A percentile compares a stretch with the other conserved stretches of the same genome.
Evolutionary conservation across 768 basidiomycete genomes (phyloP).

Genomic region (Agaricus blazei): DNA sequence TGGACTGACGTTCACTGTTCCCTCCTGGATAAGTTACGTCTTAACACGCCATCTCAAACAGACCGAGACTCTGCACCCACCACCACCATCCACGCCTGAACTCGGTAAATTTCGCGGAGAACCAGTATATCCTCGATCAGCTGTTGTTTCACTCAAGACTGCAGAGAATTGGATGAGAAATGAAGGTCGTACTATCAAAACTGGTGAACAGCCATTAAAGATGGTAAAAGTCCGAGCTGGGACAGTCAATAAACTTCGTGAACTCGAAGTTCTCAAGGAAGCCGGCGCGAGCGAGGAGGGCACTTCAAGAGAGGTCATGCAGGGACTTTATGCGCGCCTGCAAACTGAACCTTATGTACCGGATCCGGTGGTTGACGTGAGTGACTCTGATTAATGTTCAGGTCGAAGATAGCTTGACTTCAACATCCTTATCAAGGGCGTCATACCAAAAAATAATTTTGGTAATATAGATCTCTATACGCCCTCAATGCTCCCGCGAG

Average conservation of each 20-base stretch:
- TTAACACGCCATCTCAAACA: conserved; percentile 84
- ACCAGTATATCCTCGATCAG: conserved; percentile 81
- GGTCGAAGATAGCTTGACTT: neutral
- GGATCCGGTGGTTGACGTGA: conserved; percentile 77
- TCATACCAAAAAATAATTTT: conserved; percentile 91
- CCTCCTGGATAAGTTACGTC: conserved; percentile 37
- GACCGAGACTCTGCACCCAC: conserved; percentile 80
- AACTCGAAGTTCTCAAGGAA: conserved; percentile 45
- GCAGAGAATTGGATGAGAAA: conserved; percentile 93
- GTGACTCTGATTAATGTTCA: conserved; percentile 19
- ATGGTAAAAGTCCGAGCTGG: conserved; percentile 80
- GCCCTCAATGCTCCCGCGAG: conserved; percentile 88
- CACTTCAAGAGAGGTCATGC: conserved; percentile 50
- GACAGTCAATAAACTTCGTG: conserved; percentile 75
- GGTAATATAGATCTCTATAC: conserved; percentile 97
- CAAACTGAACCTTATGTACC: conserved; percentile 85
- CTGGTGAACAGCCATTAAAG: conserved; percentile 83
- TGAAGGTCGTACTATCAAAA: conserved; percentile 65
- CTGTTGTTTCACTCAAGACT: conserved; percentile 83
- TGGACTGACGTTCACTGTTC: neutral
- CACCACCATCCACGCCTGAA: conserved; percentile 54
- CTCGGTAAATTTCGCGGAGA: conserved; percentile 92
- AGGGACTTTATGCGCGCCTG: conserved; percentile 77
- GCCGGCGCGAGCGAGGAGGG: conserved; percentile 26
- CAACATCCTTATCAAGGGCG: conserved; percentile 51